phyloP scores from a whole-genome alignment of 257 asterid genomes.

The Solanum sitiens region DNA sequence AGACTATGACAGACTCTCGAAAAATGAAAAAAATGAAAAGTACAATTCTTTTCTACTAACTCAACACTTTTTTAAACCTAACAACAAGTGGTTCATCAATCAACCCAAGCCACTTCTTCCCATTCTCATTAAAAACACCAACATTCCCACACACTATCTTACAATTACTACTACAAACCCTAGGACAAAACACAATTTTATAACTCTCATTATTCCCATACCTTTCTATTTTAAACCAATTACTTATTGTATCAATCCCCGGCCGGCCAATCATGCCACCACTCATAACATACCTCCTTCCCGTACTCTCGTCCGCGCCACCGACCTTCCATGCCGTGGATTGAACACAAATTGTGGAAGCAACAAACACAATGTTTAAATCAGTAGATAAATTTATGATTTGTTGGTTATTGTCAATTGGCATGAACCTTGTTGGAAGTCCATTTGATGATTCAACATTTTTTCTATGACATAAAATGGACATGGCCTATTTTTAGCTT shows the following conservation, averaged over 20 bases:
- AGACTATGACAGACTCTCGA: slow-evolving; percentile 37
- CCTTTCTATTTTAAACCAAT: slow-evolving; percentile 42
- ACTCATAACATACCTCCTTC: slow-evolving; percentile 34
- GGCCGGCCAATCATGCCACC: slow-evolving; percentile 30
- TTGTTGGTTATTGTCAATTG: slow-evolving; percentile 8
- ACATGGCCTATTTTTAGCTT: slow-evolving; percentile 32
- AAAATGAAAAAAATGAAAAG: background rate
- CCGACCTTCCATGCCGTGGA: slow-evolving; percentile 41
- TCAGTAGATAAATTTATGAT: slow-evolving; percentile 15
- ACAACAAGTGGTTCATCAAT: slow-evolving; percentile 28
- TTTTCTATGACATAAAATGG: slow-evolving; percentile 30
- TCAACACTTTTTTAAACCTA: slow-evolving; percentile 21
- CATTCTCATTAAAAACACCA: slow-evolving; percentile 36
- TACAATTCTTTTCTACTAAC: background rate
- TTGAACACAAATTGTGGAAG: slow-evolving; percentile 47
- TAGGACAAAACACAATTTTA: slow-evolving; percentile 43
- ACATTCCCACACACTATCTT: slow-evolving; percentile 33
- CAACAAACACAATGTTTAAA: slow-evolving; percentile 31
- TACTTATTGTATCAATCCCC: slow-evolving; percentile 28
- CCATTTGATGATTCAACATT: slow-evolving; percentile 23
- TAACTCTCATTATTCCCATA: slow-evolving; percentile 13
- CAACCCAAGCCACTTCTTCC: slow-evolving; percentile 38
- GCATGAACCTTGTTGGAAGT: slow-evolving; percentile 26
- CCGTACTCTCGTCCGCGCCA: slow-evolving; percentile 5
- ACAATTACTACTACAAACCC: slow-evolving; percentile 27